phyloP scores from a whole-genome alignment of 2,329 filamentous ascomycete genomes.

The Claviceps sp. region DNA sequence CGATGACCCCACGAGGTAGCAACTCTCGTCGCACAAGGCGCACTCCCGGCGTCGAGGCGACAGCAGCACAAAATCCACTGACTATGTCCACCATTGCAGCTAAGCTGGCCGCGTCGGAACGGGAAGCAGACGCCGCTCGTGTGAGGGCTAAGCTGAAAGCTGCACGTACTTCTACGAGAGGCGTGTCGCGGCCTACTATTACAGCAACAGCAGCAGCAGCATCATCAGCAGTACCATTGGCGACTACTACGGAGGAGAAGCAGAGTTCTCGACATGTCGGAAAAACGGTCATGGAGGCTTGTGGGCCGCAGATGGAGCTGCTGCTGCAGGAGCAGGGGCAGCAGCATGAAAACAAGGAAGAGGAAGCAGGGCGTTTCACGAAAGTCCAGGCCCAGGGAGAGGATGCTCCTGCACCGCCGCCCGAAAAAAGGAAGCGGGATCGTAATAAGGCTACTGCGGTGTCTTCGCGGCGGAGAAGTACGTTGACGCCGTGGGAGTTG shows the following conservation, averaged over 20 bases:
- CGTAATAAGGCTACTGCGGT: slow-evolving; percentile 36
- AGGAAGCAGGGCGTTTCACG: neutral
- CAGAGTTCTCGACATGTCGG: neutral
- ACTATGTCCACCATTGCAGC: slow-evolving; percentile 50
- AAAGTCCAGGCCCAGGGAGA: neutral
- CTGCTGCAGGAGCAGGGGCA: no score
- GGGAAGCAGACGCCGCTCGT: slow-evolving; percentile 49
- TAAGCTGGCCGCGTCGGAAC: slow-evolving; percentile 50
- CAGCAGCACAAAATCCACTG: slow-evolving; percentile 39
- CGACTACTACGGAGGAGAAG: neutral
- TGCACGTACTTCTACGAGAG: slow-evolving; percentile 24
- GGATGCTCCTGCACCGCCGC: slow-evolving; percentile 3
- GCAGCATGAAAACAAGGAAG: neutral
- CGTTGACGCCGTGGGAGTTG: slow-evolving; percentile 62
- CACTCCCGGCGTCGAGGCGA: neutral
- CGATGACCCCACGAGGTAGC: neutral
- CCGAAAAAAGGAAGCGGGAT: slow-evolving; percentile 36
- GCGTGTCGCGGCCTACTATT: slow-evolving; percentile 17
- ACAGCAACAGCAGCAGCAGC: slow-evolving; percentile 1
- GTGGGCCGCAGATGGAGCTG: neutral
- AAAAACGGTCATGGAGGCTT: no score
- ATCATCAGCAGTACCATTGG: slow-evolving; percentile 8
- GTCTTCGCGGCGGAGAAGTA: slow-evolving; percentile 55
- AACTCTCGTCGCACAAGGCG: neutral
- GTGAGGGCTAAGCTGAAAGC: slow-evolving; percentile 50